Conservation (phyloP, 169 alveolate species). For the Plasmodium yoelii region DNA sequence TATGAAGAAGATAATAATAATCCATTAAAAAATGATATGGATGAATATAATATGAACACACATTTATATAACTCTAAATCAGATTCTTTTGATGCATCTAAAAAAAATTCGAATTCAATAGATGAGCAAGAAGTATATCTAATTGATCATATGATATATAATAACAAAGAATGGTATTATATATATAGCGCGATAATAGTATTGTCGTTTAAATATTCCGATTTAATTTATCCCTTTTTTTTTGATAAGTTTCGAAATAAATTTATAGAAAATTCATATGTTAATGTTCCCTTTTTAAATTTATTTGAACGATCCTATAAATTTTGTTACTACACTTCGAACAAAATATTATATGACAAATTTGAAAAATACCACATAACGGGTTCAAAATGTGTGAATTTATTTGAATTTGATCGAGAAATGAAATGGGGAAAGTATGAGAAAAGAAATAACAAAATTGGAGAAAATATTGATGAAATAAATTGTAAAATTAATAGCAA, state of each 20-base stretch:
- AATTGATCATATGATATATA: conserved; percentile 36
- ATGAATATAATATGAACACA: conserved; percentile 14
- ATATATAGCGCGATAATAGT: conserved; percentile 32
- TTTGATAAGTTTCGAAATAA: conserved; percentile 40
- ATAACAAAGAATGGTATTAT: conserved; percentile 69
- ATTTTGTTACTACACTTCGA: conserved; percentile 56
- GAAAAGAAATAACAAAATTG: neutral
- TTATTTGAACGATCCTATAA: conserved; percentile 49
- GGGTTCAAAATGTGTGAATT: no score
- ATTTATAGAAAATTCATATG: conserved; percentile 20
- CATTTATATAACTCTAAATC: neutral
- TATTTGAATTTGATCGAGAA: no score
- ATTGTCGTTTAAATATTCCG: conserved; percentile 29
- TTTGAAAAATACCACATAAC: neutral
- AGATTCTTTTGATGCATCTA: conserved; percentile 7
- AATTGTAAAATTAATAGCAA: neutral
- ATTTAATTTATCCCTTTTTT: conserved; percentile 24
- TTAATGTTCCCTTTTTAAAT: conserved; percentile 46
- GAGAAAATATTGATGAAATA: neutral
- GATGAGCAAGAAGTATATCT: conserved; percentile 32
- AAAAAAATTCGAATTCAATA: neutral
- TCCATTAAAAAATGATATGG: conserved; percentile 8
- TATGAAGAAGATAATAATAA: conserved; percentile 5
- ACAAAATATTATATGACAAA: conserved; percentile 9
- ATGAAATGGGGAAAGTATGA: no score